Conservation (phyloP, 345 rosid species). For the Citrus sp. region DNA sequence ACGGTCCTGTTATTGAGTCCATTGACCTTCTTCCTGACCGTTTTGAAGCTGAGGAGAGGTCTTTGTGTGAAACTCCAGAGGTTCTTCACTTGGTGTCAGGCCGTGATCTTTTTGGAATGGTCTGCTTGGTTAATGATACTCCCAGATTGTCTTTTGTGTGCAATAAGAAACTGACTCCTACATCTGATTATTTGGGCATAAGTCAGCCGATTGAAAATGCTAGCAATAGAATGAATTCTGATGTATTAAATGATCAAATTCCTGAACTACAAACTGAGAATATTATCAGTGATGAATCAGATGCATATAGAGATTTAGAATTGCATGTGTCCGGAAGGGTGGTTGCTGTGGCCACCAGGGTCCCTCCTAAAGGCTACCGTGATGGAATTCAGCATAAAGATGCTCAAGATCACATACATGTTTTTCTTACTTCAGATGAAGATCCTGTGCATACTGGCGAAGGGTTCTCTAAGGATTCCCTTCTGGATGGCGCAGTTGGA, state of each 20-base stretch:
- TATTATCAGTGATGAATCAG: constrained; percentile 34
- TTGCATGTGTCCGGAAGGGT: constrained; percentile 69
- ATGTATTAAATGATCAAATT: constrained; percentile 25
- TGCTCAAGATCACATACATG: constrained; percentile 62
- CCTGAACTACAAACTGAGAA: constrained; percentile 30
- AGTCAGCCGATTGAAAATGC: constrained; percentile 29
- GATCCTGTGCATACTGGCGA: constrained; percentile 15
- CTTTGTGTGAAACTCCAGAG: constrained; percentile 65
- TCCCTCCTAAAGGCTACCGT: constrained; percentile 51
- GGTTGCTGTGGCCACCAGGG: constrained; percentile 74
- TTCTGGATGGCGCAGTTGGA: constrained; percentile 25
- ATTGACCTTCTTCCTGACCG: constrained; percentile 81
- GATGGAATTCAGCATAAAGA: constrained; percentile 35
- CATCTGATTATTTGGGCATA: constrained; percentile 27
- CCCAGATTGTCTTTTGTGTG: constrained; percentile 47
- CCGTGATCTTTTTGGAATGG: constrained; percentile 87
- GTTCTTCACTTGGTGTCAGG: constrained; percentile 94
- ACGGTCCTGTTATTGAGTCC: constrained; percentile 81
- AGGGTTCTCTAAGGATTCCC: constrained; percentile 20
- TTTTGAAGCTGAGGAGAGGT: constrained; percentile 98
- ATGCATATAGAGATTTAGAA: constrained; percentile 84
- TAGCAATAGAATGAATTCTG: constrained; percentile 11
- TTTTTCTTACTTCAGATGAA: constrained; percentile 58
- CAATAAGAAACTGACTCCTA: constrained; percentile 39
- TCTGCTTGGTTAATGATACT: constrained; percentile 49